These are phyloP conservation scores for Sporothrix euskadiensis DNA, from an alignment of 2,329 filamentous ascomycete species.

Conservation along the genomic window DNA sequence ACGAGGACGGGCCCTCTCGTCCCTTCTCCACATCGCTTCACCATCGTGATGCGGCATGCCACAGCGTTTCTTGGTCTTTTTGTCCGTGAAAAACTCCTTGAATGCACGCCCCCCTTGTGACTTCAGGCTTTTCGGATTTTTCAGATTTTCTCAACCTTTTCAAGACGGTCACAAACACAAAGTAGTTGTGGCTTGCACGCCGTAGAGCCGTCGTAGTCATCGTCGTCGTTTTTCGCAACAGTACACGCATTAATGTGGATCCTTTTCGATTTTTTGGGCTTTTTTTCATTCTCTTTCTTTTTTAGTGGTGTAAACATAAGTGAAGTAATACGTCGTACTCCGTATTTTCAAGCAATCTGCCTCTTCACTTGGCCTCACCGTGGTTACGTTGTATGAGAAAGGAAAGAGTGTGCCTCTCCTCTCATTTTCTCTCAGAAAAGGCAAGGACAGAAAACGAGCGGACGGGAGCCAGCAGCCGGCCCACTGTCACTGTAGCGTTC, in stretches of 20 bases:
- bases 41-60: not conserved
- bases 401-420: not conserved
- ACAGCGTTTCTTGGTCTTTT: not conserved
- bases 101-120: not conserved
- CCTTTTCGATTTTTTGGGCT: not conserved
- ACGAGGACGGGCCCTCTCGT: not conserved
- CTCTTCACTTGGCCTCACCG: slow-evolving; percentile 4
- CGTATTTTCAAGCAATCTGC: not conserved
- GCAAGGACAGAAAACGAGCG: not conserved
- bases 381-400: not conserved
- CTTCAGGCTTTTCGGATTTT: not conserved
- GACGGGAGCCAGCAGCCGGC: slow-evolving; percentile 1
- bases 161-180: no score
- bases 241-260: not conserved
- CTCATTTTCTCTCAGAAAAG: not conserved
- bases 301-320: no score
- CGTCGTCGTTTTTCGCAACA: not conserved
- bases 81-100: not conserved
- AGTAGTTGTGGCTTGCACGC: not conserved
- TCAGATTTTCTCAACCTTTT: not conserved
- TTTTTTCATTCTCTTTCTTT: not conserved
- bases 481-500: not conserved
- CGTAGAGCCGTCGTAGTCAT: not conserved
- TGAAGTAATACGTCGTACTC: no score
- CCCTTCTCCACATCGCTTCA: not conserved